These are phyloP conservation scores for Epichloe typhina DNA, from an alignment of 2,329 filamentous ascomycete species.

Conservation along the genomic window DNA sequence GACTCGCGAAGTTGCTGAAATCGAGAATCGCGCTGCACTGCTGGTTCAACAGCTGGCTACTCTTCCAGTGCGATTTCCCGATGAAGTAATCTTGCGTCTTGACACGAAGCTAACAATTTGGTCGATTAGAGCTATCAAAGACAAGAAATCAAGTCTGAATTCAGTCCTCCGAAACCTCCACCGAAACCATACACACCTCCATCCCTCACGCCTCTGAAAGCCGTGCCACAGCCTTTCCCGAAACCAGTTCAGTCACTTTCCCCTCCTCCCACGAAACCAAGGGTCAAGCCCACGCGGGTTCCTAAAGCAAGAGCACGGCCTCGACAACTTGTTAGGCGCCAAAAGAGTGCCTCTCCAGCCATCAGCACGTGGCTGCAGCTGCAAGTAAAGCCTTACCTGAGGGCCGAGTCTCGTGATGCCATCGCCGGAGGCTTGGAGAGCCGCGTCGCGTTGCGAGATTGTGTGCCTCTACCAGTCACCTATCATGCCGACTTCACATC, in stretches of 20 bases:
- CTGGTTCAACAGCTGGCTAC: conserved; percentile 11
- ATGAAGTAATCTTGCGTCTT: background rate
- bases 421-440: conserved; percentile 14
- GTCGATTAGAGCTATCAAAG: background rate
- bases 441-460: conserved; percentile 2
- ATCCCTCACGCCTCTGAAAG: background rate
- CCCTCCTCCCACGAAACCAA: background rate
- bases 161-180: background rate
- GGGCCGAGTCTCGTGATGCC: conserved; percentile 13
- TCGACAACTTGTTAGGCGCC: background rate
- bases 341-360: background rate
- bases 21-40: conserved; percentile 8
- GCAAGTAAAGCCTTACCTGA: conserved; percentile 14
- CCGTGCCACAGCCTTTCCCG: background rate
- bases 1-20: conserved; percentile 9
- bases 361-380: conserved; percentile 2
- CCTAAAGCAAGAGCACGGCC: background rate
- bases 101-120: background rate
- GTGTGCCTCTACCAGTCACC: conserved; percentile 3
- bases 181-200: background rate
- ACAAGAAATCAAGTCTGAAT: background rate
- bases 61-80: conserved; percentile 9
- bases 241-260: background rate
- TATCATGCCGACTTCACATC: conserved; percentile 34
- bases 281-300: background rate